phyloP scores from a whole-genome alignment of 140 eudicot species.

The Oenanthe javanica region DNA sequence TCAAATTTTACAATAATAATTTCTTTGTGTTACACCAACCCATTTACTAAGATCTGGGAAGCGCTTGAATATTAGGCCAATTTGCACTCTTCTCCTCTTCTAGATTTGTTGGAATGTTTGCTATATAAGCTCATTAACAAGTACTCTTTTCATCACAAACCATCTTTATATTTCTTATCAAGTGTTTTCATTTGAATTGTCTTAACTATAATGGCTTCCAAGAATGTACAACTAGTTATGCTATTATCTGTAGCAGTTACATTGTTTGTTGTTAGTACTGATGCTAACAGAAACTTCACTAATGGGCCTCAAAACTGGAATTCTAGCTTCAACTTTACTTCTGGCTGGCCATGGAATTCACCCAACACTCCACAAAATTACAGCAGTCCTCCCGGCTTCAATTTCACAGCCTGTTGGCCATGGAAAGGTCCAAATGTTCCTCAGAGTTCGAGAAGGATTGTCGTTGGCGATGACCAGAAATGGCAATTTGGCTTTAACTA shows the following conservation, averaged over 20 bases:
- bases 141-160: not conserved
- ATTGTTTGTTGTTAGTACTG: slow-evolving; percentile 14
- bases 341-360: slow-evolving; percentile 25
- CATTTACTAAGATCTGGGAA: not conserved
- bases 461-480: slow-evolving; percentile 53
- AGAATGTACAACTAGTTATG: not conserved
- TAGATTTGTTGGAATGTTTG: not conserved
- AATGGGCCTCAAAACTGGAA: not conserved
- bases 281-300: slow-evolving; percentile 23
- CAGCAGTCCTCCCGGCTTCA: slow-evolving; percentile 19
- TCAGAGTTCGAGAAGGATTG: slow-evolving; percentile 25
- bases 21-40: not conserved
- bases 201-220: slow-evolving; percentile 18
- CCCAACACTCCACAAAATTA: slow-evolving; percentile 19
- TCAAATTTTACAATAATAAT: too few relatives aligned
- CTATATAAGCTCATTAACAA: not conserved
- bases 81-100: not conserved
- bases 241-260: slow-evolving; percentile 10
- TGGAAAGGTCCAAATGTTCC: slow-evolving; percentile 15
- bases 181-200: not conserved
- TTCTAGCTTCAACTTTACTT: not conserved
- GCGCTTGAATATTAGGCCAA: not conserved
- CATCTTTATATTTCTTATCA: not conserved
- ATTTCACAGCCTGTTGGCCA: not conserved
- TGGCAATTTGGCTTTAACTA: slow-evolving; percentile 77